A percentile compares a stretch with the other conserved stretches of the same genome.
phyloP scores from a whole-genome alignment of 139 green algal species.

The Auxenochlorella protothecoides region DNA sequence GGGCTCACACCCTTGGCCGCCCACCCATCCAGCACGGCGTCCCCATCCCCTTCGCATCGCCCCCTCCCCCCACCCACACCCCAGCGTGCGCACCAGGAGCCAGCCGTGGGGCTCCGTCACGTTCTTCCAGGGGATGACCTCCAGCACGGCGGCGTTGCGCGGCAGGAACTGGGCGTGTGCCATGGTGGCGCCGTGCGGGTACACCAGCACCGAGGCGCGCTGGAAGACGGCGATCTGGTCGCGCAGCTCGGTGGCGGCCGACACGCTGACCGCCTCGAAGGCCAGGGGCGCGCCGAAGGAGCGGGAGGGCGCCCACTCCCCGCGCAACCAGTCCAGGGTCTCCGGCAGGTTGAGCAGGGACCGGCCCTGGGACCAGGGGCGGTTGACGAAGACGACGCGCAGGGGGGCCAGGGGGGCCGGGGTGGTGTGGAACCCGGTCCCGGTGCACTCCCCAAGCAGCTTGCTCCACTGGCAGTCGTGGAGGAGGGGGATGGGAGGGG shows the following conservation, averaged over 20 bases:
- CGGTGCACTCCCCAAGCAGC: not conserved
- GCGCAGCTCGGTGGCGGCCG: not conserved
- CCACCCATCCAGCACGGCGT: not conserved
- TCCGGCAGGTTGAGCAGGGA: conserved; percentile 2
- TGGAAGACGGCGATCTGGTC: conserved; percentile 4
- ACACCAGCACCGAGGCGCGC: not conserved
- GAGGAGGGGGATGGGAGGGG: too few species aligned
- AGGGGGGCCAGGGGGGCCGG: not conserved
- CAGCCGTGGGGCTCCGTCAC: conserved; percentile 8
- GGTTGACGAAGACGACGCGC: conserved; percentile 4
- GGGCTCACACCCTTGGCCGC: not conserved
- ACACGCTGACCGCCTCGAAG: too few species aligned
- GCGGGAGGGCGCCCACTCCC: conserved; percentile 2
- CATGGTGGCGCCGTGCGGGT: conserved; percentile 8
- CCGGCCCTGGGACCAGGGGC: not conserved
- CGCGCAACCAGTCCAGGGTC: not conserved
- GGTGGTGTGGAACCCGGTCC: not conserved
- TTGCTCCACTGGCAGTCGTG: too few species aligned
- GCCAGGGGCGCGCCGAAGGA: not conserved
- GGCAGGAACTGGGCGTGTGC: conserved; percentile 7
- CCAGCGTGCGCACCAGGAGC: not conserved
- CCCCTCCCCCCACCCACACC: not conserved
- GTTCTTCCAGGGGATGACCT: conserved; percentile 5
- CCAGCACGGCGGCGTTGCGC: not conserved
- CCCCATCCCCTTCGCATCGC: not conserved